These are phyloP conservation scores for Capillidium heterosporum DNA, from an alignment of 371 early-diverging fungal genomes.

Conservation along the genomic window DNA sequence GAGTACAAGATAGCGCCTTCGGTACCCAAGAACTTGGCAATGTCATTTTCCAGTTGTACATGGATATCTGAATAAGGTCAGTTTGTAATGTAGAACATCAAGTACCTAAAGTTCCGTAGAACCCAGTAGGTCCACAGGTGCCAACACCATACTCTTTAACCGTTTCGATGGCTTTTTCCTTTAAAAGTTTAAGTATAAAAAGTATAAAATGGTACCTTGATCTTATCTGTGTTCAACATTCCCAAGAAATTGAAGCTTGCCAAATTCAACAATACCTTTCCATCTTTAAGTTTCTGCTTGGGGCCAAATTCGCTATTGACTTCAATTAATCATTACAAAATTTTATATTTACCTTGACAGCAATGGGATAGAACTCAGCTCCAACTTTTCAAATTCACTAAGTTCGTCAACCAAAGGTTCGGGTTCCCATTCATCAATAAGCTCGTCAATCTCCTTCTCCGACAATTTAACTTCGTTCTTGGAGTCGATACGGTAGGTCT, in stretches of 20 bases:
- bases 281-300: slow-evolving; percentile 30
- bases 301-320: slow-evolving; percentile 23
- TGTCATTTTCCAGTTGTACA: slow-evolving; percentile 79
- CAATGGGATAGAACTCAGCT: slow-evolving; percentile 51
- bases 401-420: slow-evolving; percentile 80
- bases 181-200: slow-evolving; percentile 1
- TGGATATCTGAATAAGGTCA: slow-evolving; percentile 66
- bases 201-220: slow-evolving; percentile 25
- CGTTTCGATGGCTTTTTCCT: slow-evolving; percentile 69
- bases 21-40: slow-evolving; percentile 78
- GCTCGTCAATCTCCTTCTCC: slow-evolving; percentile 85
- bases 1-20: slow-evolving; percentile 95
- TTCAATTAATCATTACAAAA: not conserved
- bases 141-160: slow-evolving; percentile 97
- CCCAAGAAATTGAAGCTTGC: slow-evolving; percentile 81
- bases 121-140: slow-evolving; percentile 98
- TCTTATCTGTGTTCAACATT: slow-evolving; percentile 45
- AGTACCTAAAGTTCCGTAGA: slow-evolving; percentile 90
- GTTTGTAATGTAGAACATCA: not conserved
- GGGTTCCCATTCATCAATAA: slow-evolving; percentile 91
- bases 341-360: slow-evolving; percentile 21
- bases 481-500: slow-evolving; percentile 68
- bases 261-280: slow-evolving; percentile 53
- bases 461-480: slow-evolving; percentile 56
- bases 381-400: slow-evolving; percentile 55